These are phyloP conservation scores for Diaporthe vaccinii DNA, from an alignment of 2,329 filamentous ascomycete species.

Conservation along the genomic window DNA sequence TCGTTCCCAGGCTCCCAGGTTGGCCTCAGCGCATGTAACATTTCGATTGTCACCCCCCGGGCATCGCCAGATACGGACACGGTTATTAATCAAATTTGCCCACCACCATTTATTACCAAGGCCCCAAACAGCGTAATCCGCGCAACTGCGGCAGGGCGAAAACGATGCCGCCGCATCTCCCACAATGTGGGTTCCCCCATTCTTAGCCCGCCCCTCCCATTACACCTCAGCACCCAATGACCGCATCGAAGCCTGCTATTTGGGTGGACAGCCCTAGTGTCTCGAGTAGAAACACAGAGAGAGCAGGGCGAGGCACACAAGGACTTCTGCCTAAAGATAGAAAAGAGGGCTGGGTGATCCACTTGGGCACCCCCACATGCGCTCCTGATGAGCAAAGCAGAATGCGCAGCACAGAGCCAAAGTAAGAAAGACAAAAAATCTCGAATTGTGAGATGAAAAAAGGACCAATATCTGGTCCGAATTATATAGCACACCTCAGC, in stretches of 20 bases:
- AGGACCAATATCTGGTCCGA: background rate
- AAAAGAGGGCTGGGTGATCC: constrained; percentile 21
- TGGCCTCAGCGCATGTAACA: background rate
- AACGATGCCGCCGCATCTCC: background rate
- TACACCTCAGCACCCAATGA: background rate
- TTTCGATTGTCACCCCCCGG: background rate
- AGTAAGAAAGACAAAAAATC: background rate
- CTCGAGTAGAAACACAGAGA: constrained; percentile 24
- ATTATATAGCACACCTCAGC: background rate
- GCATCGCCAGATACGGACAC: background rate
- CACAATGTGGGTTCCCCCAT: background rate
- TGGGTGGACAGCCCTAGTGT: constrained; percentile 15
- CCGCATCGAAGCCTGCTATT: constrained; percentile 1
- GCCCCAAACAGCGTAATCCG: background rate
- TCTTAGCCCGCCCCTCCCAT: constrained; percentile 13
- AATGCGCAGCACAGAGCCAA: background rate
- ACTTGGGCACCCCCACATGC: constrained; percentile 12
- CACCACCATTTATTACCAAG: constrained; percentile 7
- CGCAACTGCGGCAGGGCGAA: background rate
- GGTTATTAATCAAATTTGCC: constrained; percentile 2
- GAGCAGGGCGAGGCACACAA: constrained; percentile 7
- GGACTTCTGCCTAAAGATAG: constrained; percentile 31
- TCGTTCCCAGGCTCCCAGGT: background rate
- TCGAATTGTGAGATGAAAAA: background rate
- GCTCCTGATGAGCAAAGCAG: constrained; percentile 18